Evolutionary conservation across 345 rosid genomes (phyloP).

Genomic region (Syzygium aqueum): DNA sequence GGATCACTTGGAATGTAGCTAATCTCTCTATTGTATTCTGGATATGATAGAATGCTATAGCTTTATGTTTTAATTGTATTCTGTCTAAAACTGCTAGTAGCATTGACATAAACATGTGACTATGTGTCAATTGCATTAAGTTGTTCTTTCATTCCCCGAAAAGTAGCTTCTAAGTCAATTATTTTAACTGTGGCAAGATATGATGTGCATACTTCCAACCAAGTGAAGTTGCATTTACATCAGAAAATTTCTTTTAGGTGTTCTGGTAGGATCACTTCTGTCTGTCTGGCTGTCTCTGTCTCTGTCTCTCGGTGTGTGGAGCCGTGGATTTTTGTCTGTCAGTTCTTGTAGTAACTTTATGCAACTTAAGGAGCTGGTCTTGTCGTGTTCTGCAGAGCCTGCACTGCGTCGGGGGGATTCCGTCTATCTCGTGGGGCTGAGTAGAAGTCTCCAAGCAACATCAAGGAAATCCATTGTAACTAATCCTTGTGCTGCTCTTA

Average conservation of each 20-base stretch:
- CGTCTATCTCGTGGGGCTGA: slow-evolving; percentile 82
- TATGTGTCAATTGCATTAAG: background rate
- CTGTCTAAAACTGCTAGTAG: too few relatives aligned
- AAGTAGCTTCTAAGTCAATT: background rate
- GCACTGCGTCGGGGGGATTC: slow-evolving; percentile 85
- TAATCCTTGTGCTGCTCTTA: slow-evolving; percentile 83
- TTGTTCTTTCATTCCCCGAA: background rate
- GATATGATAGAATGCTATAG: background rate
- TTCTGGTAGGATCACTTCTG: background rate
- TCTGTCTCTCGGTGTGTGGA: background rate
- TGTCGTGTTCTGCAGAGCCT: slow-evolving; percentile 41
- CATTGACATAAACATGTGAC: background rate
- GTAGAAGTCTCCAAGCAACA: slow-evolving; percentile 84
- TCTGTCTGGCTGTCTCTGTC: background rate
- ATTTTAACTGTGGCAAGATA: background rate
- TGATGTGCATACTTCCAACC: background rate
- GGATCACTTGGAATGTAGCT: background rate
- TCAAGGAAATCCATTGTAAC: slow-evolving; percentile 87
- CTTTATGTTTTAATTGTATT: too few relatives aligned
- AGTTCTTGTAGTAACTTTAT: background rate
- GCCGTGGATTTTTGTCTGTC: background rate
- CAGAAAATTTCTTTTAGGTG: background rate
- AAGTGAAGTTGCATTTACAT: background rate
- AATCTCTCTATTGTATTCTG: background rate
- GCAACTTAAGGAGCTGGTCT: background rate